phyloP scores from a whole-genome alignment of 352 stramenopile species.

The Pseudoperonospora humuli region DNA sequence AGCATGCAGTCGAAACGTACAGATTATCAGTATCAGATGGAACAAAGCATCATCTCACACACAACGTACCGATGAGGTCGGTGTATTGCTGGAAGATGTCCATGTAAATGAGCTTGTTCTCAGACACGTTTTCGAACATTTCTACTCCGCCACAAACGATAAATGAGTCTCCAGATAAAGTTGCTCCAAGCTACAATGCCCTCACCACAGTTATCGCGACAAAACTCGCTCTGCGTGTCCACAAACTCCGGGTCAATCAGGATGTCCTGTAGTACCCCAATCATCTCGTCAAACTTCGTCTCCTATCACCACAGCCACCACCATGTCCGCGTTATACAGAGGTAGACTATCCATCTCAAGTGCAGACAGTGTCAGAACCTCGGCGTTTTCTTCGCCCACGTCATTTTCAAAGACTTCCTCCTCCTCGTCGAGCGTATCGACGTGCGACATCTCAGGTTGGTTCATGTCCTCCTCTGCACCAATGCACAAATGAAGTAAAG shows the following conservation, averaged over 20 bases:
- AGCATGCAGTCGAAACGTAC: not conserved
- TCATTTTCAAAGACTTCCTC: constrained; percentile 62
- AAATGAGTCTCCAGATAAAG: not conserved
- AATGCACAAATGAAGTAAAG: constrained; percentile 6
- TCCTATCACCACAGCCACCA: constrained; percentile 19
- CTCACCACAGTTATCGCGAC: constrained; percentile 66
- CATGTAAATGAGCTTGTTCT: constrained; percentile 84
- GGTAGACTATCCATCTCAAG: too few species aligned
- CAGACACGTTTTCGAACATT: constrained; percentile 73
- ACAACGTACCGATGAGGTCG: constrained; percentile 53
- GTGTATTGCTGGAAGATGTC: constrained; percentile 75
- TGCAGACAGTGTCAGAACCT: too few species aligned
- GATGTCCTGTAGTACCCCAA: constrained; percentile 67
- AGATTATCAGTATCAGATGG: constrained; percentile 5
- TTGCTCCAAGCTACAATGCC: not conserved
- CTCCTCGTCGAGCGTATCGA: too few species aligned
- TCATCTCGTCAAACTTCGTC: constrained; percentile 75
- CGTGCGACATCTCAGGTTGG: constrained; percentile 45
- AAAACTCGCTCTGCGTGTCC: constrained; percentile 70
- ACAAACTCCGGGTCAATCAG: constrained; percentile 78
- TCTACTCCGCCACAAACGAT: constrained; percentile 26
- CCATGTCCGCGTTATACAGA: not conserved
- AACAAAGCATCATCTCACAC: not conserved
- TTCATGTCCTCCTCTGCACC: constrained; percentile 19
- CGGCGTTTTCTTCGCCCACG: constrained; percentile 54